phyloP scores from a whole-genome alignment of 176 grass and related monocot species.

The Carex pumila region DNA sequence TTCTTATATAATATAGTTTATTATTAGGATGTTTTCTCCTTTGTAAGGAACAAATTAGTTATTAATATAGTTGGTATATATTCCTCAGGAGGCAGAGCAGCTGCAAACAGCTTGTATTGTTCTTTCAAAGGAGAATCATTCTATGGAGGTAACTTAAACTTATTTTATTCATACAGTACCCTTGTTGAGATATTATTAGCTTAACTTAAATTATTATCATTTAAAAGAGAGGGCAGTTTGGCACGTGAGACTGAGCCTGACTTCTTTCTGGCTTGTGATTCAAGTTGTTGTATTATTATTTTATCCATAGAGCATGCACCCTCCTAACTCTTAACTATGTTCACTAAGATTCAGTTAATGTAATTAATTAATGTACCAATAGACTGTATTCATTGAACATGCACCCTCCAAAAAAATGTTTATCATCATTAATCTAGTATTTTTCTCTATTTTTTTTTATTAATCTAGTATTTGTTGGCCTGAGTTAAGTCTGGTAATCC shows the following conservation, averaged over 20 bases:
- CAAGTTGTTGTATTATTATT: neutral
- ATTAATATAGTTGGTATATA: neutral
- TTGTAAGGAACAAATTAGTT: neutral
- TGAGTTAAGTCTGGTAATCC: neutral
- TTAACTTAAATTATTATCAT: neutral
- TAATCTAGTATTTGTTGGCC: neutral
- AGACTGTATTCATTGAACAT: neutral
- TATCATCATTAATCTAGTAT: neutral
- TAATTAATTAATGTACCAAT: neutral
- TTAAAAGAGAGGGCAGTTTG: neutral
- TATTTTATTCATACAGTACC: no score
- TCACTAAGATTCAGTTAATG: neutral
- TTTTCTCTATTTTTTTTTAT: neutral
- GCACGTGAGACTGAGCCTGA: slow-evolving; percentile 8
- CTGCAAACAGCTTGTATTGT: slow-evolving; percentile 19
- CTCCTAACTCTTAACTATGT: neutral
- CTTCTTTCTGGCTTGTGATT: neutral
- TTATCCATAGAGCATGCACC: neutral
- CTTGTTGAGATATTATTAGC: neutral
- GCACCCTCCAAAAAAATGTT: neutral
- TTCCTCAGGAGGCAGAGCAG: slow-evolving; percentile 17
- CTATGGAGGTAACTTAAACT: slow-evolving; percentile 2
- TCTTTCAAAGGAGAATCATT: slow-evolving; percentile 20
- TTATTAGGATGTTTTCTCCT: neutral
- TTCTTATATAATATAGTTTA: neutral